Conservation (phyloP, 2,329 filamentous ascomycete genomes). For the Aspergillus amoenus region DNA sequence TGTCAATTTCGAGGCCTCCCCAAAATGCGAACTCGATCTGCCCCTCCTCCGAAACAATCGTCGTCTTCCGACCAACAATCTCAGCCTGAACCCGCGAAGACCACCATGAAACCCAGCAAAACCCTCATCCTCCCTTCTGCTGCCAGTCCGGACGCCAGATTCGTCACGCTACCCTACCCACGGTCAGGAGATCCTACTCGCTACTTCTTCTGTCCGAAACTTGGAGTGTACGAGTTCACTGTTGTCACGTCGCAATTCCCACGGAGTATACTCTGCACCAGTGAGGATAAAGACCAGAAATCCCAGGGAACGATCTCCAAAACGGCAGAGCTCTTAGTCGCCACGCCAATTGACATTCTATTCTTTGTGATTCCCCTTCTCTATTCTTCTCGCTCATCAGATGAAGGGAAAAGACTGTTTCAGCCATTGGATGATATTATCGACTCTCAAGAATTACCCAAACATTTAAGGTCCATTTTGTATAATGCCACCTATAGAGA, state of each 20-base stretch:
- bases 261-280: constrained; percentile 56
- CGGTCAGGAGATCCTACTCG: constrained; percentile 48
- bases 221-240: constrained; percentile 63
- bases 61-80: constrained; percentile 19
- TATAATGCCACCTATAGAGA: constrained; percentile 39
- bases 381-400: constrained; percentile 45
- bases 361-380: constrained; percentile 81
- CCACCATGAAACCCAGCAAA: constrained; percentile 39
- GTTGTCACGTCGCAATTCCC: constrained; percentile 51
- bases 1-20: neutral
- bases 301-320: constrained; percentile 58
- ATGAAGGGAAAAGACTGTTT: constrained; percentile 38
- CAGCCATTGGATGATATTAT: constrained; percentile 52
- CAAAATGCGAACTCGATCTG: constrained; percentile 30
- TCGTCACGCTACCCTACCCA: constrained; percentile 58
- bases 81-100: constrained; percentile 17
- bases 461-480: constrained; percentile 42
- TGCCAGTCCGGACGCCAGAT: constrained; percentile 52
- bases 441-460: constrained; percentile 44
- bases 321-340: constrained; percentile 73
- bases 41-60: constrained; percentile 12
- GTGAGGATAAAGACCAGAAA: constrained; percentile 43
- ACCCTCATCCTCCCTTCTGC: constrained; percentile 59
- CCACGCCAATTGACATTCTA: constrained; percentile 78
- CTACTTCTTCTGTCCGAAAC: constrained; percentile 60